Conservation (phyloP, 169 alveolate genomes). For the Plasmodium coatneyi region DNA sequence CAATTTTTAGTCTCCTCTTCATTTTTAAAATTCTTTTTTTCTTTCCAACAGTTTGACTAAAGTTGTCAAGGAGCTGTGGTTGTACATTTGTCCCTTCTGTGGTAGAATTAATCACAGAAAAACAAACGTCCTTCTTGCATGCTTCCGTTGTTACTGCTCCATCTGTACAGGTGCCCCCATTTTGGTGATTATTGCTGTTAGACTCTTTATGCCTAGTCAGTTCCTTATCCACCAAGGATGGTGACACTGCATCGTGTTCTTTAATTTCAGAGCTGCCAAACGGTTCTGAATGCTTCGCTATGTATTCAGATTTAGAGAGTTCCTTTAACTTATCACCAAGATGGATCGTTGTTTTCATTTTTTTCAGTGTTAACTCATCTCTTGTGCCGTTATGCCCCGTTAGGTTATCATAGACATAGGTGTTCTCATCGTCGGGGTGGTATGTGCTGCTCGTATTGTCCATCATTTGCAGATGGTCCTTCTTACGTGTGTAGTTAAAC, state of each 20-base stretch:
- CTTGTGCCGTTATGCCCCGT: background rate
- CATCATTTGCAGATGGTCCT: background rate
- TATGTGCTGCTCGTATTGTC: background rate
- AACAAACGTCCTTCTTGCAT: background rate
- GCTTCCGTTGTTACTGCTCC: background rate
- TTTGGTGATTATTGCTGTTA: background rate
- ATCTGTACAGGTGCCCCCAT: background rate
- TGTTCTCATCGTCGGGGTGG: background rate
- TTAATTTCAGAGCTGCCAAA: background rate
- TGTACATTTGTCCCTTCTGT: background rate
- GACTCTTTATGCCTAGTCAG: background rate
- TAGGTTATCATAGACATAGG: background rate
- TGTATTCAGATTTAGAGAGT: background rate
- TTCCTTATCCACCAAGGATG: background rate
- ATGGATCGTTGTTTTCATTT: background rate
- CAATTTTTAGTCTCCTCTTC: background rate
- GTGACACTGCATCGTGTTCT: background rate
- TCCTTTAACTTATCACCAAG: background rate
- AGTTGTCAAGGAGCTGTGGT: slow-evolving; percentile 13
- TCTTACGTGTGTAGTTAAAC: background rate
- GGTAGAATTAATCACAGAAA: background rate
- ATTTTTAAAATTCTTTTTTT: slow-evolving; percentile 16
- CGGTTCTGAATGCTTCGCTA: background rate
- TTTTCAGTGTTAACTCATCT: slow-evolving; percentile 7
- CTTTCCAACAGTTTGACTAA: slow-evolving; percentile 18